These are phyloP conservation scores for Debaryomycetaceae sp. DNA, from an alignment of 1,139 yeast genomes.

Conservation along the genomic window DNA sequence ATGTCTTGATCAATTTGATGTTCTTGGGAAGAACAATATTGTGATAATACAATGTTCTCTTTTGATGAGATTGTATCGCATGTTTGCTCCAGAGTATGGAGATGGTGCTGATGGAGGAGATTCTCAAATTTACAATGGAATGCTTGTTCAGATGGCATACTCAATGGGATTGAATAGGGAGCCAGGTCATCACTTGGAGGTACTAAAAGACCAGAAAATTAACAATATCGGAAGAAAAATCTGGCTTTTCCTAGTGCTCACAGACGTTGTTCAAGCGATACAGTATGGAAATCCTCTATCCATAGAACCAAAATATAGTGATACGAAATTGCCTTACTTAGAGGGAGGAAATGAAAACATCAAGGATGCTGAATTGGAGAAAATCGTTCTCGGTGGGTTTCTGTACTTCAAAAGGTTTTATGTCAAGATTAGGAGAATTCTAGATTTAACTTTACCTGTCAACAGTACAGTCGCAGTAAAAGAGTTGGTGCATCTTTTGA, in stretches of 20 bases:
- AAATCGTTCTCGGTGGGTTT: constrained; percentile 9
- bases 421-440: constrained; percentile 16
- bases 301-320: constrained; percentile 14
- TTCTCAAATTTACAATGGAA: constrained; percentile 32
- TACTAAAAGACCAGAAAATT: constrained; percentile 20
- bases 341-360: constrained; percentile 1
- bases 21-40: constrained; percentile 2
- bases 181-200: constrained; percentile 28
- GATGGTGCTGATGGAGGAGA: constrained; percentile 38
- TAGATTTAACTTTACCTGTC: constrained; percentile 24
- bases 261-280: constrained; percentile 32
- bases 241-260: constrained; percentile 42
- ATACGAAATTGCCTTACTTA: constrained; percentile 32
- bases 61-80: constrained; percentile 42
- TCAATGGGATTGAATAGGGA: constrained; percentile 46
- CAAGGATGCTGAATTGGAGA: constrained; percentile 14
- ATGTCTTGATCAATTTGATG: constrained; percentile 22
- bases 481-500: constrained; percentile 18
- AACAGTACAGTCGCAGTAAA: constrained; percentile 15
- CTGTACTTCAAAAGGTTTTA: constrained; percentile 20
- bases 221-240: constrained; percentile 46
- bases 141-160: constrained; percentile 40
- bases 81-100: constrained; percentile 52
- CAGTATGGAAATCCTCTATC: constrained; percentile 39
- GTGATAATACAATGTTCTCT: constrained; percentile 28